Conservation (phyloP, 768 basidiomycete genomes). For the Tricholoma bakamatsutake region DNA sequence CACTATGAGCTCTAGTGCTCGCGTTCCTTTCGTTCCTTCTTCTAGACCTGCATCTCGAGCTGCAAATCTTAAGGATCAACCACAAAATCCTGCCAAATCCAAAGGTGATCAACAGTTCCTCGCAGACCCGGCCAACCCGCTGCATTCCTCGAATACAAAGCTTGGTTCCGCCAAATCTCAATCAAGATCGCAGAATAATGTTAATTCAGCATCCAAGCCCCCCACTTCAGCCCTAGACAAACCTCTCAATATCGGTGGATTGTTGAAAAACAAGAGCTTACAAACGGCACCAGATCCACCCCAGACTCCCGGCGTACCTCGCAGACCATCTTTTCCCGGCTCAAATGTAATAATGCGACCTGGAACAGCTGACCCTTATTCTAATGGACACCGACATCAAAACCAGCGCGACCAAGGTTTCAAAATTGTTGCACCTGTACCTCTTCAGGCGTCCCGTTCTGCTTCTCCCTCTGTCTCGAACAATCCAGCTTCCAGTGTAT, state of each 20-base stretch:
- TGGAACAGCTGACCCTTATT: conserved; percentile 24
- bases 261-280: conserved; percentile 8
- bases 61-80: conserved; percentile 7
- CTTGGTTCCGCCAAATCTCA: conserved; percentile 1
- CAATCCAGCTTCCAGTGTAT: conserved; percentile 10
- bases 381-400: conserved; percentile 2
- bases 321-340: conserved; percentile 6
- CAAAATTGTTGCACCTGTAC: conserved; percentile 20
- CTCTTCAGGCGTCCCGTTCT: conserved; percentile 15
- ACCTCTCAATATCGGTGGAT: conserved; percentile 12
- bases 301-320: conserved; percentile 3
- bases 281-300: background rate
- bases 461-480: conserved; percentile 16
- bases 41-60: conserved; percentile 9
- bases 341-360: conserved; percentile 15
- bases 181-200: background rate
- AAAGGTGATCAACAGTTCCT: conserved; percentile 4
- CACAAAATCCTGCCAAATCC: background rate
- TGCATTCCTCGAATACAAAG: conserved; percentile 3
- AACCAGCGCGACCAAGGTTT: conserved; percentile 3
- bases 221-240: background rate
- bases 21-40: conserved; percentile 15
- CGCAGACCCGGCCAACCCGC: conserved; percentile 9
- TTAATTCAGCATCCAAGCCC: background rate
- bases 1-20: conserved; percentile 12